Percentiles rank a stretch among this genome's conserved stretches.
Conservation (phyloP, 495 filamentous ascomycete genomes). For the Penicillium silybi region DNA sequence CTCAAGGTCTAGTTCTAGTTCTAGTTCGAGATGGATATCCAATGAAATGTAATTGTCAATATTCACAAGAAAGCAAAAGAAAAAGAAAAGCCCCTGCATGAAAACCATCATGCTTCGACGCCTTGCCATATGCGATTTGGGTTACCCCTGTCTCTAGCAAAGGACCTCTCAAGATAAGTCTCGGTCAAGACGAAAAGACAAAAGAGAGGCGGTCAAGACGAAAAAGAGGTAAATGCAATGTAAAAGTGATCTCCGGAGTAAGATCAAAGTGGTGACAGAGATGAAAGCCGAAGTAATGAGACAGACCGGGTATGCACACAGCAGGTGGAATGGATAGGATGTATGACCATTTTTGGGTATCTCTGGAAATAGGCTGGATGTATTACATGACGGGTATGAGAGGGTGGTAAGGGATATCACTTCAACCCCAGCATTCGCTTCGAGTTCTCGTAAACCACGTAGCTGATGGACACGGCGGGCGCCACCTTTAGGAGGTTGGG, state of each 20-base stretch:
- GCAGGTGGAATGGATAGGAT: not conserved
- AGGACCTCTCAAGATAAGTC: not conserved
- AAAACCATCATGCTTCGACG: slow-evolving; percentile 23
- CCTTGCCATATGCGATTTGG: slow-evolving; percentile 34
- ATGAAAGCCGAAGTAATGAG: not conserved
- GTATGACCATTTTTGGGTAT: not conserved
- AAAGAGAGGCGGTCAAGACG: slow-evolving; percentile 1
- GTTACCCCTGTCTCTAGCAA: slow-evolving; percentile 7
- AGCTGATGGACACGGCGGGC: slow-evolving; percentile 93
- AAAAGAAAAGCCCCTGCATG: slow-evolving; percentile 14
- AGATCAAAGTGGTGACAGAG: not conserved
- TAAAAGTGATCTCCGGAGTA: not conserved
- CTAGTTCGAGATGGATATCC: not conserved
- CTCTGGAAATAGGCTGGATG: not conserved
- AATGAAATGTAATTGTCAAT: slow-evolving; percentile 10
- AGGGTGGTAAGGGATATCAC: slow-evolving; percentile 28
- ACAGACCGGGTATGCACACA: not conserved
- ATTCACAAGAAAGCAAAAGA: slow-evolving; percentile 12
- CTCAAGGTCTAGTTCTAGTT: not conserved
- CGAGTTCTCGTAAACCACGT: slow-evolving; percentile 95
- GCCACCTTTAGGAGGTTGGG: slow-evolving; percentile 97
- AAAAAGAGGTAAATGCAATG: slow-evolving; percentile 9
- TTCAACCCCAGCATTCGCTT: slow-evolving; percentile 73
- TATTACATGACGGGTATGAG: not conserved
- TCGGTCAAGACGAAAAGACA: not conserved